Conservation (phyloP, 2,329 filamentous ascomycete species). For the Ceratocystis huliohia region DNA sequence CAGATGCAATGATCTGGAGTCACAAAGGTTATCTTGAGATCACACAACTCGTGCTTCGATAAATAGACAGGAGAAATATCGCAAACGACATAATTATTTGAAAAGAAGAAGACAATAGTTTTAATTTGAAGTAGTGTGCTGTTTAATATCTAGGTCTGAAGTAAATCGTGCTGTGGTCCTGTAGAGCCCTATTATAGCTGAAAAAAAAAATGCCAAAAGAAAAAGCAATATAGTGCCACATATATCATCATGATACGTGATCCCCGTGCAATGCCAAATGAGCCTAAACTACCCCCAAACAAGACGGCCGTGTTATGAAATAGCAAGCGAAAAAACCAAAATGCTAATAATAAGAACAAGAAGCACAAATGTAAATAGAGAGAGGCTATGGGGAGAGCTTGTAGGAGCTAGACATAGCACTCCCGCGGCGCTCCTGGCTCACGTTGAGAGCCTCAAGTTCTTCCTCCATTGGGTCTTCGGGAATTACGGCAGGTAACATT, state of each 20-base stretch:
- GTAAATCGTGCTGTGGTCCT: constrained; percentile 5
- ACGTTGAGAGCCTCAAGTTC: constrained; percentile 12
- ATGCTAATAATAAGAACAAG: not conserved
- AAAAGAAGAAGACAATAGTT: not conserved
- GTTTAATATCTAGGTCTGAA: constrained; percentile 2
- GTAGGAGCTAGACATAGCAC: constrained; percentile 14
- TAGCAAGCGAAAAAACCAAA: not conserved
- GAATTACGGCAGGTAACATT: constrained; percentile 16
- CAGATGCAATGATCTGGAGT: not conserved
- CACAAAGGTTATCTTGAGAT: not conserved
- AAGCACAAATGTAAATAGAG: not conserved
- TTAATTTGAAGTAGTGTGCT: not conserved
- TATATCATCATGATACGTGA: not conserved
- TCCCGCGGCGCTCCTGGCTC: constrained; percentile 9
- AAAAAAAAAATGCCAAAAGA: not conserved
- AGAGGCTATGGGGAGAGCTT: constrained; percentile 10
- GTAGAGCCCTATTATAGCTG: not conserved
- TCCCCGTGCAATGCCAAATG: not conserved
- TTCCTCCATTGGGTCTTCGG: constrained; percentile 18
- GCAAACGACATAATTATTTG: not conserved
- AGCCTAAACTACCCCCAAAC: not conserved
- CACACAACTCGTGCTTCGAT: not conserved
- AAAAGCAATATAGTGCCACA: not conserved
- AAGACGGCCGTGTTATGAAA: not conserved
- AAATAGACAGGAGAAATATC: not conserved